Evolutionary conservation across 768 basidiomycete species (phyloP), one percentile per base, ranked within the genome.

Genomic region (Tulasnella calospora): DNA sequence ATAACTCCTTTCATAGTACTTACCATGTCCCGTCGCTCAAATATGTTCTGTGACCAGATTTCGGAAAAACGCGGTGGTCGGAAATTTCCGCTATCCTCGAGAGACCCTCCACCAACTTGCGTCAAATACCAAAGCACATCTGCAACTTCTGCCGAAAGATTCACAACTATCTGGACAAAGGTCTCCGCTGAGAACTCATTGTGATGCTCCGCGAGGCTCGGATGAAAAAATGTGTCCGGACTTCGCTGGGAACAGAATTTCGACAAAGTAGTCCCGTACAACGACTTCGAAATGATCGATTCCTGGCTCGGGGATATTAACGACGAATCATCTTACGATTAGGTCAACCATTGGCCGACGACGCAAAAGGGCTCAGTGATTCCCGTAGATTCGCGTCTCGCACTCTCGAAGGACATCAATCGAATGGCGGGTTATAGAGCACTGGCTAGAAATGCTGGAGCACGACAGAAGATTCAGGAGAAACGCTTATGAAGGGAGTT

Each of bases 341-440:
- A n/a, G 12, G 15, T 57, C n/a, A 57, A 57, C n/a, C 30, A 13
- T 30, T 57, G 55, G 55, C 55, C n/a, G 55, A 57, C 55, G n/a
- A 30, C 55, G 55, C 55, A 2, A 0, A 57, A 27, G 4, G 55
- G 55, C 15, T 27, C n/a, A 30, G 55, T 57, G 55, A 57, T n/a
- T n/a, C 55, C 55, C 27, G 55, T 57, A 23, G 5, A n/a, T 15
- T 57, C 23, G 55, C 55, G 30, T 57, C 55, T 12, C 23, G 30
- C 55, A 6, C 55, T 40, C 92, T 93, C 55, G 55, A 30, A 30
- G 73, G 88, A 85, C 75, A 40, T 79, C 69, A 71, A 57, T 30
- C 30, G 55, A 57, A 30, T 57, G 55, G 55, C 7, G 55, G 9
- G 30, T 9, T 30, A 57, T 57, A 2, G 55, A 57, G 23, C n/a